These are phyloP conservation scores for Sporisorium sorghi DNA, from an alignment of 1,284 basidiomycete species.

Conservation along the genomic window DNA sequence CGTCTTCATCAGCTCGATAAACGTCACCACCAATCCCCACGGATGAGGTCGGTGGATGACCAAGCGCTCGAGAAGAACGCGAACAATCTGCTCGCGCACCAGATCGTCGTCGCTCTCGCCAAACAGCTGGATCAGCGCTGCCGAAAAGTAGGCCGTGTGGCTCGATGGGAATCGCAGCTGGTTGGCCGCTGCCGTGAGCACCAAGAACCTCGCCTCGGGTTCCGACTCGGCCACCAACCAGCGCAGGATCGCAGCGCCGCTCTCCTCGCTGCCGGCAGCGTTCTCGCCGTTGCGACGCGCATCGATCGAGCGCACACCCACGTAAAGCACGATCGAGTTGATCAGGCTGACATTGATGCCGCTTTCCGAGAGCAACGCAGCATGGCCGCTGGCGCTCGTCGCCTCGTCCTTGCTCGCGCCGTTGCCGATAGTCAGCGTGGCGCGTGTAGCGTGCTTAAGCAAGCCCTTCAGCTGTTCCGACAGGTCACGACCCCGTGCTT, in stretches of 20 bases:
- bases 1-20: conserved; percentile 82
- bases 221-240: conserved; percentile 84
- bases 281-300: conserved; percentile 71
- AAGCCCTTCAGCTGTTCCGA: conserved; percentile 30
- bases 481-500: conserved; percentile 20
- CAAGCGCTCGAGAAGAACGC: conserved; percentile 91
- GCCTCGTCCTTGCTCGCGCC: conserved; percentile 30
- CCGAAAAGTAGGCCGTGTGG: conserved; percentile 80
- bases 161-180: conserved; percentile 78
- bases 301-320: conserved; percentile 84
- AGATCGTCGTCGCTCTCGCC: conserved; percentile 73
- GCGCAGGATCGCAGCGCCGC: conserved; percentile 80
- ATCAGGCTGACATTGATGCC: conserved; percentile 87
- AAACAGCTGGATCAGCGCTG: conserved; percentile 87
- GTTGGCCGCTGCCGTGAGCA: conserved; percentile 88
- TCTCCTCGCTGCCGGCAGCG: conserved; percentile 76
- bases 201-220: conserved; percentile 94
- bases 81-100: conserved; percentile 89
- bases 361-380: conserved; percentile 71
- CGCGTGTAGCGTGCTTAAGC: conserved; percentile 23
- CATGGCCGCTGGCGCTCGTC: conserved; percentile 9
- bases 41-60: conserved; percentile 94
- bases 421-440: not conserved
- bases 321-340: conserved; percentile 93
- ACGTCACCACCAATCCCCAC: conserved; percentile 94